A percentile compares a stretch with the other conserved stretches of the same genome.
These are phyloP conservation scores for Cercospora beticola DNA, from an alignment of 2,329 filamentous ascomycete species.

Conservation along the genomic window DNA sequence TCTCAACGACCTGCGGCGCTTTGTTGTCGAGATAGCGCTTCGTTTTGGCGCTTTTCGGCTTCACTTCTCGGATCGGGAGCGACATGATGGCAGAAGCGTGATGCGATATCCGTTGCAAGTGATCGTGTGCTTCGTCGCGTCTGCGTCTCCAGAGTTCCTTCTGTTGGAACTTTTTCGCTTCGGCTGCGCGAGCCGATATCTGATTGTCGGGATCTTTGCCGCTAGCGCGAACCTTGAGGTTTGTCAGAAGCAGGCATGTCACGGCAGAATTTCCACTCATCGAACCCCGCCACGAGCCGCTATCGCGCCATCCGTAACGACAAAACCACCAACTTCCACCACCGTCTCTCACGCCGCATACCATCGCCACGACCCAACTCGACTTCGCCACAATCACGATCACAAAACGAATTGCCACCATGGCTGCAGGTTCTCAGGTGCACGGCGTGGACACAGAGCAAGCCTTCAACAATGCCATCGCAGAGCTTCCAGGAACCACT, in stretches of 20 bases:
- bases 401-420: constrained; percentile 9
- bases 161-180: constrained; percentile 6
- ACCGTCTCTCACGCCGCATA: not conserved
- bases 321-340: not conserved
- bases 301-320: not conserved
- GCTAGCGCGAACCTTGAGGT: constrained; percentile 1
- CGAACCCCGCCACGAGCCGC: not conserved
- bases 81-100: constrained; percentile 18
- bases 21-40: constrained; percentile 93
- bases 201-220: constrained; percentile 2
- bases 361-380: not conserved
- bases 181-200: not conserved
- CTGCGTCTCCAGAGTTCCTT: not conserved
- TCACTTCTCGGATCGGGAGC: constrained; percentile 59
- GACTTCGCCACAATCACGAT: not conserved
- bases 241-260: not conserved
- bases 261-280: constrained; percentile 8
- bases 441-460: constrained; percentile 72
- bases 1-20: constrained; percentile 84
- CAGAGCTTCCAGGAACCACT: constrained; percentile 64
- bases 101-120: not conserved
- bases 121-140: not conserved
- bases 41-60: constrained; percentile 76
- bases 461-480: constrained; percentile 69
- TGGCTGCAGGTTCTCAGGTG: constrained; percentile 52